phyloP scores from a whole-genome alignment of 1,284 basidiomycete species.

The Cystobasidium pallidum region DNA sequence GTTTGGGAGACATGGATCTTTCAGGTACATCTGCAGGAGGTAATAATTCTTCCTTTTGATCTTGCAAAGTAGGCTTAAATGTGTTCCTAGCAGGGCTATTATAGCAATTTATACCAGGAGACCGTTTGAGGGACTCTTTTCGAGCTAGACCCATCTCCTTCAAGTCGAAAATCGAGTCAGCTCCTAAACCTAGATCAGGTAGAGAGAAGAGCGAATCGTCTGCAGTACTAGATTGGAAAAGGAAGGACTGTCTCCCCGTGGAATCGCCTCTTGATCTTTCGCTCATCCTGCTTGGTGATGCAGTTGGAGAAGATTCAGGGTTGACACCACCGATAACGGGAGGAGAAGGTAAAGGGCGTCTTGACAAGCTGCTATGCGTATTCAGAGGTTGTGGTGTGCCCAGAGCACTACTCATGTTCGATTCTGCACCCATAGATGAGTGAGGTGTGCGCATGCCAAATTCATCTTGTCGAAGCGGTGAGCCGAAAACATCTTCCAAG shows the following conservation, averaged over 20 bases:
- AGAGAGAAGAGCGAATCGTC: conserved; percentile 39
- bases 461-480: conserved; percentile 12
- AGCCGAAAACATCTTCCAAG: conserved; percentile 29
- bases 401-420: conserved; percentile 11
- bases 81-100: conserved; percentile 8
- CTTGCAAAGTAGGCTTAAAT: conserved; percentile 3
- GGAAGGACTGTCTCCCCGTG: conserved; percentile 19
- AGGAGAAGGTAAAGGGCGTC: conserved; percentile 38
- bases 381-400: conserved; percentile 38
- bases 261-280: conserved; percentile 20
- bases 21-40: conserved; percentile 13
- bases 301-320: background rate
- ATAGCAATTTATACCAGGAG: conserved; percentile 30
- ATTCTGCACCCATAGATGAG: conserved; percentile 25
- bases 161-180: conserved; percentile 16
- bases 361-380: conserved; percentile 21
- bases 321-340: conserved; percentile 12
- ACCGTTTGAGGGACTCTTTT: conserved; percentile 39
- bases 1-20: conserved; percentile 19
- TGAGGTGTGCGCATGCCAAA: conserved; percentile 40
- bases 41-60: conserved; percentile 25
- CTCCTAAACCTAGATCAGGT: conserved; percentile 30
- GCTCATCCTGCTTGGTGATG: background rate
- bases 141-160: conserved; percentile 35
- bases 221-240: conserved; percentile 12